Base-by-base conservation (phyloP, 2,329 filamentous ascomycete species). In the Grosmannia serpens region DNA sequence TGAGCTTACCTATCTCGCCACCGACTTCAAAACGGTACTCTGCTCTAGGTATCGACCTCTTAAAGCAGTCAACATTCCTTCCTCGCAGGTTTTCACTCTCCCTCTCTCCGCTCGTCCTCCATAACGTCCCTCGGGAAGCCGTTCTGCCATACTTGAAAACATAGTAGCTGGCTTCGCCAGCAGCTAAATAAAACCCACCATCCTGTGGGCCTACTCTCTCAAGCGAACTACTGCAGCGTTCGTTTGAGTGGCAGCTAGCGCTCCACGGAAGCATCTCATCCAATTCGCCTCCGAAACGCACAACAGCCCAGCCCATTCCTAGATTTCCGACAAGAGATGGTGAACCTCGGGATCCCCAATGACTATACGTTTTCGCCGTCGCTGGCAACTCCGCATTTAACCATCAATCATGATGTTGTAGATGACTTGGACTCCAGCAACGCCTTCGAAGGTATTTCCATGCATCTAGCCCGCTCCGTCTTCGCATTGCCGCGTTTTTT, bases 171-270 rank as follows among this genome's bases (percentile, higher is more conserved):
- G 89, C 88, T 87, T 82, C 83, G 88, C 90, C 88, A 92, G 87
- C 88, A 82, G 81, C 52, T 78, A 74, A 74, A 69, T 67, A 68
- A 74, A 73, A 73, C 75, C 77, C 77, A 79, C 81, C 78, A 74
- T 82, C 80, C 82, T 84, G 87, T 94, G 90, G 89, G 90, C 89
- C 90, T 94, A 91, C 89, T 94, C 88, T 91, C 89, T 91, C 89
- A 88, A 85, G 82, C 90, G 88, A 81, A 88, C 88, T 81, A 15
- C 86, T 84, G 84, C 87, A 90, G 87, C 83, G 87, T 91, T 91
- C 89, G 89, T 92, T 90, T 95, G 89, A 84, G 89, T 82, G 85
- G 88, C 85, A 95, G 91, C 90, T 88, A 91, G 90, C 89, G 91
- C 90, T 94, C 88, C 88, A 87, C 86, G 81, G 82, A 83, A 79